phyloP scores from a whole-genome alignment of 2,329 filamentous ascomycete species.

The Colletotrichum tanaceti region DNA sequence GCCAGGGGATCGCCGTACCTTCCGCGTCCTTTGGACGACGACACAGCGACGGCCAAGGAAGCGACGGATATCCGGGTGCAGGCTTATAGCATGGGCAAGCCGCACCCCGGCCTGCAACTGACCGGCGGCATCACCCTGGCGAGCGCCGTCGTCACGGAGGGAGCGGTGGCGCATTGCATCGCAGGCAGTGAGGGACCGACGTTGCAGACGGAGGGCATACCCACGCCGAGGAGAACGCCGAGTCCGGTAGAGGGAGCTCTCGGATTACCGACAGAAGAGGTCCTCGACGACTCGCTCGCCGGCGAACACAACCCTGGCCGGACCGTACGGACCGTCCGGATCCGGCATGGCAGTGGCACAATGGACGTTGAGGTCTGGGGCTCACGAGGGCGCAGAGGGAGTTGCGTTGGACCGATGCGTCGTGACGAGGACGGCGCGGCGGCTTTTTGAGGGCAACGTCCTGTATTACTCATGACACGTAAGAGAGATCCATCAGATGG shows the following conservation, averaged over 20 bases:
- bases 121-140: constrained; percentile 62
- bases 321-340: constrained; percentile 38
- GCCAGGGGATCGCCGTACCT: constrained; percentile 61
- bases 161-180: constrained; percentile 52
- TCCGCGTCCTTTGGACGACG: constrained; percentile 45
- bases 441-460: constrained; percentile 49
- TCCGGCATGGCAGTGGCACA: constrained; percentile 47
- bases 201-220: constrained; percentile 9
- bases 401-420: constrained; percentile 44
- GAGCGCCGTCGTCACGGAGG: constrained; percentile 55
- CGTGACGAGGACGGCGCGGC: constrained; percentile 48
- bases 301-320: constrained; percentile 1
- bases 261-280: neutral
- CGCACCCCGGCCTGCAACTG: constrained; percentile 64
- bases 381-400: constrained; percentile 40
- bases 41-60: neutral
- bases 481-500: neutral
- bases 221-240: constrained; percentile 43
- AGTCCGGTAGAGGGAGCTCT: constrained; percentile 38
- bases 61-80: constrained; percentile 56
- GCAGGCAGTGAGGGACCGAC: constrained; percentile 5
- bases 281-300: neutral
- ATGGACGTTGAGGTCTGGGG: constrained; percentile 45
- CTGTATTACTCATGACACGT: constrained; percentile 43
- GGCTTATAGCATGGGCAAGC: constrained; percentile 62